Evolutionary conservation across 352 stramenopile species (phyloP), one percentile per base, ranked within the genome.

Genomic region (Phytophthora cryptogea): DNA sequence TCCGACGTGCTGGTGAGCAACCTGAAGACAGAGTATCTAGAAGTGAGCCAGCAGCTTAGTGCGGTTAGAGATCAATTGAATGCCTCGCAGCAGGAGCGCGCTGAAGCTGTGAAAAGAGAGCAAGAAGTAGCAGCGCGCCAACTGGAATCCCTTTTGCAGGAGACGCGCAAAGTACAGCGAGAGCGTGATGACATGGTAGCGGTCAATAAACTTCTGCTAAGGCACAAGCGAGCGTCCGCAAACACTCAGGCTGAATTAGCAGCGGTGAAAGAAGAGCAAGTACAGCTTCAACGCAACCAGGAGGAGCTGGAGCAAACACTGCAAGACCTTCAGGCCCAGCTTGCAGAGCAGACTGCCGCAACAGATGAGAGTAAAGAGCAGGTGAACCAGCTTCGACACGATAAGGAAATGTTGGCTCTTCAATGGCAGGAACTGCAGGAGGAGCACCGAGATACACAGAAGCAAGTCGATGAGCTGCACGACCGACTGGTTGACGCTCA

Each of bases 401-500:
- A 83, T 10, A 67, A 76, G 26, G 76, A 87, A 26, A 72, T 70
- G 30, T 37, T 76, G 8, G 31, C 60, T 8, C 60, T 84, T 27
- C 66, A 68, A 14, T 70, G 68, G 58, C 63, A 77, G 8, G 80
- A 88, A 58, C 59, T 89, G 42, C 66, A 78, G 45, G 59, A 68
- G 5, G 83, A 90, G 26, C 70, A 87, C 36, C 46, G 59, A 11
- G 80, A 89, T 52, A 46, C 82, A 2, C 55, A 74, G 10, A 63
- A 70, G 4, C 72, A 89, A 30, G 64, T 70, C 1, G 78, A 90
- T 5, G 78, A 89, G 44, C 62, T 92, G 14, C 83, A 90, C 44
- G 53, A 63, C 14, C 66, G 73, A 9, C 67, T 90, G 7, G 73
- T 89, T 14, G 71, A 76, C 6, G 69, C 72, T 1, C 72, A 89